Percentiles rank a stretch among this genome's conserved stretches.
Conservation (phyloP, 2,329 filamentous ascomycete genomes). For the Nothomitra cinnamomea region DNA sequence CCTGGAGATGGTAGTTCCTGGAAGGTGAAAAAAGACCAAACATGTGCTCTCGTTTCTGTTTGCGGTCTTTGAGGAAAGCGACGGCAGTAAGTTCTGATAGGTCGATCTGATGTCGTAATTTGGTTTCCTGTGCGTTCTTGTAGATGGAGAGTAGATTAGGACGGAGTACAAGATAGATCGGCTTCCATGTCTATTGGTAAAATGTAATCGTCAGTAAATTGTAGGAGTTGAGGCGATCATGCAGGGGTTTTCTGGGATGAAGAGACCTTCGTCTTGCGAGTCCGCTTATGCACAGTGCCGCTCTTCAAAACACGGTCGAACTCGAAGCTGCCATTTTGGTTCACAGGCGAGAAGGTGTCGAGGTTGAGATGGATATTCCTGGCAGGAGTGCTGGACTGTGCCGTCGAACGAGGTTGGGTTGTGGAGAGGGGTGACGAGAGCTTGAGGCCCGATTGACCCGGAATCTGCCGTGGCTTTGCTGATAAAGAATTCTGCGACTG, state of each 20-base stretch:
- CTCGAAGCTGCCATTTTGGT: slow-evolving; percentile 88
- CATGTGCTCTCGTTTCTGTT: slow-evolving; percentile 69
- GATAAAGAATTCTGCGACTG: background rate
- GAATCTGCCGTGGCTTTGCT: background rate
- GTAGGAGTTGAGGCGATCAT: slow-evolving; percentile 3
- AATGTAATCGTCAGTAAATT: slow-evolving; percentile 5
- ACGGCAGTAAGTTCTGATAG: slow-evolving; percentile 85
- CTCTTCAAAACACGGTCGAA: slow-evolving; percentile 88
- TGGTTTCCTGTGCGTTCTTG: slow-evolving; percentile 78
- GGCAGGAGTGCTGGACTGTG: slow-evolving; percentile 10
- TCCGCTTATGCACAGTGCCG: slow-evolving; percentile 72
- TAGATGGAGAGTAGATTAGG: slow-evolving; percentile 86
- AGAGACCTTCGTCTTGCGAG: slow-evolving; percentile 76
- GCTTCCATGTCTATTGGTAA: slow-evolving; percentile 62
- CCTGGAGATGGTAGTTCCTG: slow-evolving; percentile 82
- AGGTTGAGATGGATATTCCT: slow-evolving; percentile 31
- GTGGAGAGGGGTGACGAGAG: background rate
- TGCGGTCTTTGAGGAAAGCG: slow-evolving; percentile 73
- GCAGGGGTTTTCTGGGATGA: slow-evolving; percentile 5
- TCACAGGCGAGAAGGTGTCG: slow-evolving; percentile 67
- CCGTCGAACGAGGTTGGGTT: background rate
- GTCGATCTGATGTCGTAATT: slow-evolving; percentile 73
- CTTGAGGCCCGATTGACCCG: background rate
- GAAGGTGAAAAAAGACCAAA: slow-evolving; percentile 88
- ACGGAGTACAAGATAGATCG: slow-evolving; percentile 73